Conservation (phyloP, 1,139 yeast species). For the Yamadazyma jaroonii region DNA sequence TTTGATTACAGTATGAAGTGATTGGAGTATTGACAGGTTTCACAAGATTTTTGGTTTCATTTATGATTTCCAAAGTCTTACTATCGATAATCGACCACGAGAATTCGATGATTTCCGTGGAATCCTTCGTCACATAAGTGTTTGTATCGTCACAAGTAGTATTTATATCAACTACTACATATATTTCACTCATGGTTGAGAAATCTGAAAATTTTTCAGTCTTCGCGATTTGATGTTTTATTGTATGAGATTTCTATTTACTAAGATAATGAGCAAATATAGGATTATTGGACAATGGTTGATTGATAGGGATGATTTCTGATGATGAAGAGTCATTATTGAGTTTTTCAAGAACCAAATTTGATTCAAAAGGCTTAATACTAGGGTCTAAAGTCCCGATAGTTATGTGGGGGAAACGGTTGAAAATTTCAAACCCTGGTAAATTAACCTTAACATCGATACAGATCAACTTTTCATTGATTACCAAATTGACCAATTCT, state of each 20-base stretch:
- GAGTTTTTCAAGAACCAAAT: conserved; percentile 18
- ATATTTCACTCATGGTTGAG: conserved; percentile 50
- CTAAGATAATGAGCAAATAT: conserved; percentile 7
- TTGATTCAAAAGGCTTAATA: conserved; percentile 45
- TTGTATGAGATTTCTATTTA: not conserved
- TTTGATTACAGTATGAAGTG: conserved; percentile 56
- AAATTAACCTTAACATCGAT: conserved; percentile 45
- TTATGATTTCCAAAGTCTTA: conserved; percentile 30
- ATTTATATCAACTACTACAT: conserved; percentile 60
- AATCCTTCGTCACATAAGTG: conserved; percentile 57
- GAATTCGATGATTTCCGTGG: conserved; percentile 63
- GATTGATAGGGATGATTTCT: not conserved
- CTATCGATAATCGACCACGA: conserved; percentile 58
- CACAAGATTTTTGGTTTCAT: conserved; percentile 46
- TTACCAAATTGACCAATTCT: conserved; percentile 42
- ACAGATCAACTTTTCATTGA: conserved; percentile 51
- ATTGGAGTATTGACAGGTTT: conserved; percentile 69
- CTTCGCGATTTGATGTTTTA: not conserved
- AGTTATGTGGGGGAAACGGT: conserved; percentile 67
- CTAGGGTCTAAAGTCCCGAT: conserved; percentile 55
- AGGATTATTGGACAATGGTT: conserved; percentile 3
- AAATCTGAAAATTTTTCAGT: conserved; percentile 3
- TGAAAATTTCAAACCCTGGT: conserved; percentile 30
- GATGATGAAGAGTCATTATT: not conserved
- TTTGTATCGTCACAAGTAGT: conserved; percentile 71